A percentile compares a stretch with the other conserved stretches of the same genome.
These are phyloP conservation scores for Candolleomyces eurysporus DNA, from an alignment of 768 basidiomycete genomes.

Conservation along the genomic window DNA sequence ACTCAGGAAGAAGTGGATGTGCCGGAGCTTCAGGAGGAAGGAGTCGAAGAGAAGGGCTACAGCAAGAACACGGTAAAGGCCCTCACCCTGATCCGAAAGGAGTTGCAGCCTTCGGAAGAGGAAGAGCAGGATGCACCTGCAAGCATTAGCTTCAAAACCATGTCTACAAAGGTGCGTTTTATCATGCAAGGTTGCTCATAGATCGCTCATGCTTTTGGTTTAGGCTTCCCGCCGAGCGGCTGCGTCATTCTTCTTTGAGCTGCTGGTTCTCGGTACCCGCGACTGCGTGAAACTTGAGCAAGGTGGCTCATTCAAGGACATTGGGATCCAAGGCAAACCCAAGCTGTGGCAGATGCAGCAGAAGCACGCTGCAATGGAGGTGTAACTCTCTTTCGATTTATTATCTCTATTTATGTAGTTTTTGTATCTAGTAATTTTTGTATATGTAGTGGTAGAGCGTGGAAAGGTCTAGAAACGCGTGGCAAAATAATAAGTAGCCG, in stretches of 20 bases:
- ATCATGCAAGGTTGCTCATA: background rate
- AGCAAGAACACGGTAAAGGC: conserved; percentile 91
- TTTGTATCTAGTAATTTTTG: background rate
- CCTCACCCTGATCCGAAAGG: conserved; percentile 67
- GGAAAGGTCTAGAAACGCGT: background rate
- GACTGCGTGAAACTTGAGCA: conserved; percentile 88
- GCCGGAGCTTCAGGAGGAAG: conserved; percentile 24
- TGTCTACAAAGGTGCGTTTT: conserved; percentile 68
- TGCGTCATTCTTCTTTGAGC: conserved; percentile 96
- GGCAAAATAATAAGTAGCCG: background rate
- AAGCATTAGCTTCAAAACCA: conserved; percentile 70
- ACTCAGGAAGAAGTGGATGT: conserved; percentile 35
- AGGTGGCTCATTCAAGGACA: conserved; percentile 75
- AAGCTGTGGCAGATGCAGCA: conserved; percentile 73
- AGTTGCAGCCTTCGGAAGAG: conserved; percentile 54
- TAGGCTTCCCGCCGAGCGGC: conserved; percentile 91
- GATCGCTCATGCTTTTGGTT: conserved; percentile 1
- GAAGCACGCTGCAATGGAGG: conserved; percentile 1
- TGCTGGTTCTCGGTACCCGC: conserved; percentile 90
- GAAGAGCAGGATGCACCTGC: conserved; percentile 43
- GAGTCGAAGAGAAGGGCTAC: conserved; percentile 62
- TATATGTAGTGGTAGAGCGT: background rate
- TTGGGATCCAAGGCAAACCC: conserved; percentile 76
- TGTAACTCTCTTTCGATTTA: background rate
- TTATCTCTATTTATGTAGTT: conserved; percentile 1